Percentiles rank a stretch among this genome's conserved stretches.
Evolutionary conservation across 148 eudicot genomes (phyloP).

Genomic region (Fagopyrum tataricum): DNA sequence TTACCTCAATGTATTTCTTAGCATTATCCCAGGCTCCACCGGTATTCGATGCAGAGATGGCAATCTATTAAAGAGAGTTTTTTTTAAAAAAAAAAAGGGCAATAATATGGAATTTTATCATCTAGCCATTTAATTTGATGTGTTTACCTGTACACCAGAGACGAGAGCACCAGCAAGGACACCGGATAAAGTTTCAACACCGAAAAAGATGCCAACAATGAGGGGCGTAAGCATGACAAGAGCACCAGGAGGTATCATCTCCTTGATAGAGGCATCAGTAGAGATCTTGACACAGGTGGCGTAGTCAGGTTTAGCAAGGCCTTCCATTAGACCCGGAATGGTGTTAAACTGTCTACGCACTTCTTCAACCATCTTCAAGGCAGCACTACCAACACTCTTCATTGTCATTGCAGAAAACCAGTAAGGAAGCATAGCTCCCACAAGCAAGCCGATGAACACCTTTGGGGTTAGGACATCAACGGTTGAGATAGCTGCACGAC

Average conservation of each 20-base stretch:
- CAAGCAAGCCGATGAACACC: slow-evolving; percentile 82
- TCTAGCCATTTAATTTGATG: background rate
- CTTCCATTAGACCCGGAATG: slow-evolving; percentile 96
- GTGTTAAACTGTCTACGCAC: slow-evolving; percentile 91
- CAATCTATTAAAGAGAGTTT: slow-evolving; percentile 1
- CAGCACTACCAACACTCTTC: slow-evolving; percentile 98
- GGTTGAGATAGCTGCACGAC: slow-evolving; percentile 63
- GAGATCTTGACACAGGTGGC: slow-evolving; percentile 95
- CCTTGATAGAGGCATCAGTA: slow-evolving; percentile 95
- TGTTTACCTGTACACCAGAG: slow-evolving; percentile 84
- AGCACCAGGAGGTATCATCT: slow-evolving; percentile 90
- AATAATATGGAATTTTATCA: background rate
- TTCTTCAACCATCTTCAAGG: slow-evolving; percentile 94
- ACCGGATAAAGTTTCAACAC: slow-evolving; percentile 86
- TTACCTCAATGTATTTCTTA: slow-evolving; percentile 22
- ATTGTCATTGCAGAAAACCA: slow-evolving; percentile 99
- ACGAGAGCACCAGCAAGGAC: slow-evolving; percentile 88
- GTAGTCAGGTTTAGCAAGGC: slow-evolving; percentile 81
- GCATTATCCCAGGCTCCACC: slow-evolving; percentile 24
- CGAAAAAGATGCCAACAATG: slow-evolving; percentile 76
- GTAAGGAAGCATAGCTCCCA: slow-evolving; percentile 98
- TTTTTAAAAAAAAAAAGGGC: background rate
- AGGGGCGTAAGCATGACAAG: slow-evolving; percentile 91
- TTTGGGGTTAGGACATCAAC: slow-evolving; percentile 81
- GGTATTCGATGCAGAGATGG: slow-evolving; percentile 20